These are phyloP conservation scores for Blastobotrys ciferrii DNA, from an alignment of 1,139 yeast genomes.

Conservation along the genomic window DNA sequence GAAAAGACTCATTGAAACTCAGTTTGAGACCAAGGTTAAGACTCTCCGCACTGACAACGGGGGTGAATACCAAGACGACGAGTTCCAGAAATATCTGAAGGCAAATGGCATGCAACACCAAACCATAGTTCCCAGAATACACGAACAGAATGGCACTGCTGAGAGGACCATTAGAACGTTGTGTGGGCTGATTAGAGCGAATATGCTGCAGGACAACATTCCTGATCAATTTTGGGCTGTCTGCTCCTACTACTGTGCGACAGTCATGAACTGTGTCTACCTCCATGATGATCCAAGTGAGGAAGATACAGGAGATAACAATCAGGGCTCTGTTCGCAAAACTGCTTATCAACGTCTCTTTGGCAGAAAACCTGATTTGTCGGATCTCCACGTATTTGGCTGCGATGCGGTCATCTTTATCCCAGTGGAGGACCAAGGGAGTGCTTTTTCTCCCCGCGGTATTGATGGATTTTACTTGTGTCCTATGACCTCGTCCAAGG, in stretches of 20 bases:
- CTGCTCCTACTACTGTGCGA: background rate
- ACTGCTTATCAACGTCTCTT: background rate
- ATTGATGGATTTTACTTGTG: background rate
- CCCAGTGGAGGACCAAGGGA: background rate
- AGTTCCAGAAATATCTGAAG: background rate
- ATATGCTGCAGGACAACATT: background rate
- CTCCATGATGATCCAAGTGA: background rate
- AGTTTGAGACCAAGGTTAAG: background rate
- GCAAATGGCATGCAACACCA: background rate
- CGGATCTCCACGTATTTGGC: slow-evolving; percentile 2
- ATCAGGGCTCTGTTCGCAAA: background rate
- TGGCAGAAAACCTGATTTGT: background rate
- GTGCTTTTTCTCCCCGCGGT: background rate
- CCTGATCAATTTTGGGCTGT: background rate
- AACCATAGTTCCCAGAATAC: background rate
- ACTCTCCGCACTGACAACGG: slow-evolving; percentile 6
- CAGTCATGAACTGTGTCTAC: slow-evolving; percentile 2
- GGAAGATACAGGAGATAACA: background rate
- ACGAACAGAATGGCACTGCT: background rate
- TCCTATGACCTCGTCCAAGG: background rate
- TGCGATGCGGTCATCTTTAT: background rate
- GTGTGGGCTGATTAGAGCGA: background rate
- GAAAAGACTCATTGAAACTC: background rate
- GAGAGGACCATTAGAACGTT: background rate
- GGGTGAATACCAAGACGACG: slow-evolving; percentile 1